Base-by-base conservation (phyloP, 495 filamentous ascomycete species). In the Darksidea phi region DNA sequence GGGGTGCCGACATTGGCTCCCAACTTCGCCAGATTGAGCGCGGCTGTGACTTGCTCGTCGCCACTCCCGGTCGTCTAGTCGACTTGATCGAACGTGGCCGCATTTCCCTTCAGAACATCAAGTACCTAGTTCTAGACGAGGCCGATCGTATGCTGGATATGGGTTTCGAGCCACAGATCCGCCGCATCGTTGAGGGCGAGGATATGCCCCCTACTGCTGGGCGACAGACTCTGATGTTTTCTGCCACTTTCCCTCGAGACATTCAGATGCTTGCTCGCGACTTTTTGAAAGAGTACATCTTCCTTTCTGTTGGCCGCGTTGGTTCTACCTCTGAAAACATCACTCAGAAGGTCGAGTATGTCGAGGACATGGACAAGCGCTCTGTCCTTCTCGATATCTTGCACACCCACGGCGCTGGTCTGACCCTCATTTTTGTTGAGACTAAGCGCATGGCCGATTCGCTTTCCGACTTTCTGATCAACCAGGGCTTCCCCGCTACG, bases 61-160 rank as follows among this genome's bases (percentile, higher is more conserved):
- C 95, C 48, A 98, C 94, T 48, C 94, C 94, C 61, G 94, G 94
- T 76, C 89, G 94, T 82, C 82, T 97, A 49, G 93, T 97, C 67
- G 94, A 98, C 75, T 80, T 98, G 72, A 95, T 98, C 66, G 95
- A 97, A 81, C 90, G 95, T 79, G 94, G 95, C 66, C 92, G 94
- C 72, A 97, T 98, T 74, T 96, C 93, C 12, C 85, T 97, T 37
- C 80, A 84, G 64, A 96, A 94, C 79, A 97, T 97, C 84, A 97
- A 96, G 78, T 98, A 97, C 71, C 81, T 98, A n/a, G 89, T 98
- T 65, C 88, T 98, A 37, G 94, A 98, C 68, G 94, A 98, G 82
- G 94, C 94, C 75, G 94, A 98, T 80, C 95, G 95, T 75, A 97
- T 98, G 94, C 79, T 98, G 82, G 94, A 98, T 80, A 97, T 98